A percentile compares a stretch with the other conserved stretches of the same genome.
Conservation (phyloP, 495 filamentous ascomycete species). For the Lepidopterella palustris region DNA sequence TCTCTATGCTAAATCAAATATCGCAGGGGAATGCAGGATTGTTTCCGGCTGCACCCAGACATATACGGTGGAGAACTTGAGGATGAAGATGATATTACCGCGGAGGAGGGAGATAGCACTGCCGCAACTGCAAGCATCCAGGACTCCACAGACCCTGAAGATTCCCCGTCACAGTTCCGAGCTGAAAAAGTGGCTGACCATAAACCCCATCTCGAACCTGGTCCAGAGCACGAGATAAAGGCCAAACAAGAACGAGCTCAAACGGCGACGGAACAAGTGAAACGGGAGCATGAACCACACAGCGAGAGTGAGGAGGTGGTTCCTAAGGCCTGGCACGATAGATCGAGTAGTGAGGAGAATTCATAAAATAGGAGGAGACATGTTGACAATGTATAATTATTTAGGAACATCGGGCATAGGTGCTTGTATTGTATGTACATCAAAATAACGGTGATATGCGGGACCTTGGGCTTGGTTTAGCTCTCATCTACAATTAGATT, state of each 20-base stretch:
- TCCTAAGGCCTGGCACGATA: conserved; percentile 21
- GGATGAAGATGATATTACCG: conserved; percentile 58
- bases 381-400: background rate
- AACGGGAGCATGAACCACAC: conserved; percentile 2
- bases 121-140: background rate
- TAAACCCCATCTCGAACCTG: conserved; percentile 16
- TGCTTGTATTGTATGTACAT: background rate
- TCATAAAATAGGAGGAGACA: background rate
- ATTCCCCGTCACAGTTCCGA: background rate
- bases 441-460: background rate
- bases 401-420: background rate
- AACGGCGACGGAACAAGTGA: conserved; percentile 18
- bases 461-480: background rate
- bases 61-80: conserved; percentile 86
- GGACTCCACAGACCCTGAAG: background rate
- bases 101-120: conserved; percentile 59
- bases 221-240: conserved; percentile 22
- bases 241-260: conserved; percentile 27
- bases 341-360: background rate
- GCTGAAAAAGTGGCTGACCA: background rate
- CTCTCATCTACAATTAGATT: background rate
- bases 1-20: conserved; percentile 28
- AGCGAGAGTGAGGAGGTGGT: conserved; percentile 17
- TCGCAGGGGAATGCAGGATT: conserved; percentile 85
- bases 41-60: conserved; percentile 86